These are phyloP conservation scores for Brassica carinata DNA, from an alignment of 345 rosid genomes.

Conservation along the genomic window DNA sequence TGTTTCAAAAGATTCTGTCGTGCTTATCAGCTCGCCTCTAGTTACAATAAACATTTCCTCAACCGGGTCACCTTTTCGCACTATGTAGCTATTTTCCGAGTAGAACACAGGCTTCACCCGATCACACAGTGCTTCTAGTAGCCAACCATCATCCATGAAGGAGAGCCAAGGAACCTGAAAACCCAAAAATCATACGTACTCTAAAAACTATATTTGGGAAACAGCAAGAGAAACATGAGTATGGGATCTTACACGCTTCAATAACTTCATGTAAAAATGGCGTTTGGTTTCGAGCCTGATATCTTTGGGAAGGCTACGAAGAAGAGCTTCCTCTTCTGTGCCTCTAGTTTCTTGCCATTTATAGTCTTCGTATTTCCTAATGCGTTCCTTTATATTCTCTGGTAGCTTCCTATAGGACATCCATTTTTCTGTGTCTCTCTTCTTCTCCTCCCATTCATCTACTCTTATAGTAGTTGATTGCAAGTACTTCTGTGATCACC, in stretches of 20 bases:
- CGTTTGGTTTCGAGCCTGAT: conserved; percentile 23
- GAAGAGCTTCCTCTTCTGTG: conserved; percentile 26
- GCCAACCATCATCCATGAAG: conserved; percentile 34
- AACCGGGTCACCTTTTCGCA: conserved; percentile 39
- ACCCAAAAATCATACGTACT: not conserved
- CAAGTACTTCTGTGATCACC: conserved; percentile 29
- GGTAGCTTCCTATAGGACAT: conserved; percentile 30
- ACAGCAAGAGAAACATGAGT: too few species aligned
- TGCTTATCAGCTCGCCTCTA: conserved; percentile 1
- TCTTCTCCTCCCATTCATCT: conserved; percentile 37
- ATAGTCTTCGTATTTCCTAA: conserved; percentile 21
- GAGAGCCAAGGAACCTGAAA: conserved; percentile 46
- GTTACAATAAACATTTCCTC: conserved; percentile 43
- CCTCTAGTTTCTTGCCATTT: conserved; percentile 37
- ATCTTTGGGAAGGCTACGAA: conserved; percentile 19
- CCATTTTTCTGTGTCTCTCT: conserved; percentile 39
- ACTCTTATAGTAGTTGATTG: conserved; percentile 25
- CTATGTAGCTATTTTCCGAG: conserved; percentile 25
- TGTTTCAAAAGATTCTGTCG: too few species aligned
- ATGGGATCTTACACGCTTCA: conserved; percentile 8
- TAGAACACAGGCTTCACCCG: conserved; percentile 31
- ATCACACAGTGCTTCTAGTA: conserved; percentile 38
- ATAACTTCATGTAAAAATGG: not conserved
- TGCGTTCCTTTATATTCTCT: conserved; percentile 7
- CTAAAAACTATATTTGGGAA: not conserved